phyloP scores from a whole-genome alignment of 73 alveolate genomes.

The Paramecium biaurelia region DNA sequence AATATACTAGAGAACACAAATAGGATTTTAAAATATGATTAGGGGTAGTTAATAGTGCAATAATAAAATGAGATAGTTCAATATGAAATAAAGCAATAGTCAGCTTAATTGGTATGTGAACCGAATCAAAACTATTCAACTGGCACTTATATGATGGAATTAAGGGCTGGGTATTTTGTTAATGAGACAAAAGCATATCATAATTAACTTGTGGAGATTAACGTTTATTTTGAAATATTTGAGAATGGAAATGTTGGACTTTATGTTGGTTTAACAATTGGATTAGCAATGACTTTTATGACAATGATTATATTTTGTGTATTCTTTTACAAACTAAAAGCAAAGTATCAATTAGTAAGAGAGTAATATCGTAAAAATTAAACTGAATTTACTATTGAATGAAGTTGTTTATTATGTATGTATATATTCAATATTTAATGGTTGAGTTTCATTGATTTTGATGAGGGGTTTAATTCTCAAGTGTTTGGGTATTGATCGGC shows the following conservation, averaged over 20 bases:
- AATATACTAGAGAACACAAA: background rate
- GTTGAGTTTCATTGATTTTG: background rate
- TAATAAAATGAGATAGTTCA: background rate
- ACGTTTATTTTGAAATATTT: slow-evolving; percentile 25
- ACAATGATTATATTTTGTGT: slow-evolving; percentile 8
- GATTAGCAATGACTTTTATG: slow-evolving; percentile 18
- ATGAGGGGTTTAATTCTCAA: background rate
- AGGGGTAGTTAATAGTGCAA: background rate
- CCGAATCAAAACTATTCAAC: background rate
- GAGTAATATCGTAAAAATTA: background rate
- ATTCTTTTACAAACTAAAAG: slow-evolving; percentile 32
- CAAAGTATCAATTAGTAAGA: background rate
- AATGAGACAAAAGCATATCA: background rate
- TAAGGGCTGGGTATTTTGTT: background rate
- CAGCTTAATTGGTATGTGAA: slow-evolving; percentile 39
- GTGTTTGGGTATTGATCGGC: background rate
- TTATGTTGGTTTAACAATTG: slow-evolving; percentile 32
- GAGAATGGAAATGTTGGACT: slow-evolving; percentile 48
- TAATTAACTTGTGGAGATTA: background rate
- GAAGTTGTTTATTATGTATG: background rate
- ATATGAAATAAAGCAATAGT: background rate
- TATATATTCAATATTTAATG: background rate
- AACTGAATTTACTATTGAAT: background rate
- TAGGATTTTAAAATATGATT: background rate
- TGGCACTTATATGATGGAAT: slow-evolving; percentile 8